Percentiles rank a stretch among this genome's conserved stretches.
Conservation (phyloP, 108 stramenopile species). For the Pseudonitzschia pungens region DNA sequence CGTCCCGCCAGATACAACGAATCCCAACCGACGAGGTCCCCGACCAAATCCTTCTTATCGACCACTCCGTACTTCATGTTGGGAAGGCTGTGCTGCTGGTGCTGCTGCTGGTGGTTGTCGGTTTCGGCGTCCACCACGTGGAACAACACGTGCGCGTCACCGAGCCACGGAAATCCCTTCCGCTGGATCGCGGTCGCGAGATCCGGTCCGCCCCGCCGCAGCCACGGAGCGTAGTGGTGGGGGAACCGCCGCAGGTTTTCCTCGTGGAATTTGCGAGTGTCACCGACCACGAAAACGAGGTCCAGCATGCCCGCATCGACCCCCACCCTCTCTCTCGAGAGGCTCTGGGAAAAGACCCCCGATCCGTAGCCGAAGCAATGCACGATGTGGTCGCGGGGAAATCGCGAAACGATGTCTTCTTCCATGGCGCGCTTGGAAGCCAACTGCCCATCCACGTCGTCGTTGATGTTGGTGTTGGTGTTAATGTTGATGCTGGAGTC, state of each 20-base stretch:
- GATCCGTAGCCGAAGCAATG: slow-evolving; percentile 86
- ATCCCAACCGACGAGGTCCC: slow-evolving; percentile 72
- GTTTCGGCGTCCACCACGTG: slow-evolving; percentile 23
- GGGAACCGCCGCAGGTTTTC: slow-evolving; percentile 58
- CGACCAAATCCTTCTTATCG: slow-evolving; percentile 49
- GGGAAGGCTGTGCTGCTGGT: not conserved
- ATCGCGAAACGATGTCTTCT: slow-evolving; percentile 29
- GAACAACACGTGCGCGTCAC: slow-evolving; percentile 12
- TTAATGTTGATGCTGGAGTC: not conserved
- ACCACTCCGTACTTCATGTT: slow-evolving; percentile 82
- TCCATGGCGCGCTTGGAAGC: slow-evolving; percentile 11
- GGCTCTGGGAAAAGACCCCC: slow-evolving; percentile 71
- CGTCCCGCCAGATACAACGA: slow-evolving; percentile 81
- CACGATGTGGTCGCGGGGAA: slow-evolving; percentile 64
- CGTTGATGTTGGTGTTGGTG: not conserved
- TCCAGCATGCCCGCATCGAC: slow-evolving; percentile 60
- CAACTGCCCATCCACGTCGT: slow-evolving; percentile 26
- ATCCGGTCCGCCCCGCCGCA: slow-evolving; percentile 14
- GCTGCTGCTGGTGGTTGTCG: too few species aligned
- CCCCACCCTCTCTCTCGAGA: not conserved
- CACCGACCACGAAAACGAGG: slow-evolving; percentile 65
- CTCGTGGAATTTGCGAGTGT: slow-evolving; percentile 60
- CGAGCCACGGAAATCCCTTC: not conserved
- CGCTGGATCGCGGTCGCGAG: slow-evolving; percentile 32
- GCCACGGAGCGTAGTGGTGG: slow-evolving; percentile 61